Evolutionary conservation across 139 green algal species (phyloP).

Genomic region (Dunaliella sp.): DNA sequence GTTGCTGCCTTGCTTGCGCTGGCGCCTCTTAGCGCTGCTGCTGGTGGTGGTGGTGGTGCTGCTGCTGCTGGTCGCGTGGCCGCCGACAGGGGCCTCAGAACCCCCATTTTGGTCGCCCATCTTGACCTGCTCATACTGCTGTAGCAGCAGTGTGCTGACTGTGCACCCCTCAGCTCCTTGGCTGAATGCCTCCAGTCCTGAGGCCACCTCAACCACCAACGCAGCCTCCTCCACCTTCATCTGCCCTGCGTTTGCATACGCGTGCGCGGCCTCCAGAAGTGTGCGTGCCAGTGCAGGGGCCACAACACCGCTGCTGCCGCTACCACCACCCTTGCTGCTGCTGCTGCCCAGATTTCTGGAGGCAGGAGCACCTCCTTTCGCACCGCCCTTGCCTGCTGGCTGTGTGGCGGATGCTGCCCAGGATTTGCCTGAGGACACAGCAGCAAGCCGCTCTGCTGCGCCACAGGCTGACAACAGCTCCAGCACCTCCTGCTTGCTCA

Average conservation of each 20-base stretch:
- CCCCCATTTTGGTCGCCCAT: too few relatives aligned
- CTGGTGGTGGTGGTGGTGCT: too few relatives aligned
- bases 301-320: not conserved
- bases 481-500: not conserved
- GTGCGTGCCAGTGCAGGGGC: not conserved
- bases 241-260: not conserved
- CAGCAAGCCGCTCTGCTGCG: not conserved
- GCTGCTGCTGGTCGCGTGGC: too few relatives aligned
- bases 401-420: too few relatives aligned
- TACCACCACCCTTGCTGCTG: not conserved
- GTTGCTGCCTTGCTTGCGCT: too few relatives aligned
- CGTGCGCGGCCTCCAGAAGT: slow-evolving; percentile 1
- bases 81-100: too few relatives aligned
- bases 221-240: not conserved
- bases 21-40: too few relatives aligned
- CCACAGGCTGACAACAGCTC: not conserved
- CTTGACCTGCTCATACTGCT: not conserved
- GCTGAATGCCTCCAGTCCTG: not conserved
- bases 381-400: not conserved
- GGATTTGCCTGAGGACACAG: too few relatives aligned
- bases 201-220: not conserved
- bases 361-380: too few relatives aligned
- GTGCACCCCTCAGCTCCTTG: not conserved
- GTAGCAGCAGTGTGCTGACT: not conserved
- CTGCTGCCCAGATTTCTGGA: too few relatives aligned